Base-by-base conservation (phyloP, 495 filamentous ascomycete genomes). In the Penicillium ucsense region DNA sequence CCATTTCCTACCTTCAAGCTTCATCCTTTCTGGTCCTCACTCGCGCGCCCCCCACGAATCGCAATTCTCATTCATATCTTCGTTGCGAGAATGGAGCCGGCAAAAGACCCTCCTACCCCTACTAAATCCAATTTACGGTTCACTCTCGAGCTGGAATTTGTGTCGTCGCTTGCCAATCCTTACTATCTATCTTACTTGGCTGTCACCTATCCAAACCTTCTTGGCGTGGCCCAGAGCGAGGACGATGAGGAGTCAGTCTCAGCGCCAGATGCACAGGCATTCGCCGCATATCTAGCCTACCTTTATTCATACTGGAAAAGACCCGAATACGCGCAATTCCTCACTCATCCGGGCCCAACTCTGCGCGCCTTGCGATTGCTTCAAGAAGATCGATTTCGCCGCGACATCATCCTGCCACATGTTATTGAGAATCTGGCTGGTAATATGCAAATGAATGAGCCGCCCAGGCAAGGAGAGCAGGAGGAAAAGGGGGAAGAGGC, bases 121-220 rank as follows among this genome's bases (percentile, higher is more conserved):
- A 67, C 63, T 0, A 59, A 68, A n/a, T 62, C 68, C 6, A 70
- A 72, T 38, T 70, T 66, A 29, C 67, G 65, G 4, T 70, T 69
- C 39, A 68, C 64, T 43, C 62, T 70, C 38, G 65, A 70, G 45
- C 61, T 63, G 32, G 66, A 94, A 76, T 94, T 95, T 57, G 87
- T 94, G 37, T 85, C 88, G 56, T 80, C 82, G n/a, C 85, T 95
- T 45, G 80, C 81, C 51, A 90, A 90, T 57, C 89, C 89, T 0
- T 74, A 77, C 60, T 94, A 95, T 67, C 76, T 94, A 31, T 87
- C 87, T 54, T 81, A 90, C 54, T 81, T 95, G 11, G 88, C 85
- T 3, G 77, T 81, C 33, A 81, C 49, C 41, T 73, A 72, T 41
- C 79, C 60, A 70, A 80, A 65, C 45, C 61, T 72, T 3, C 60